Evolutionary conservation across 2,329 filamentous ascomycete species (phyloP), one percentile per base, ranked within the genome.

Genomic region (Cladobotryum mycophilum): DNA sequence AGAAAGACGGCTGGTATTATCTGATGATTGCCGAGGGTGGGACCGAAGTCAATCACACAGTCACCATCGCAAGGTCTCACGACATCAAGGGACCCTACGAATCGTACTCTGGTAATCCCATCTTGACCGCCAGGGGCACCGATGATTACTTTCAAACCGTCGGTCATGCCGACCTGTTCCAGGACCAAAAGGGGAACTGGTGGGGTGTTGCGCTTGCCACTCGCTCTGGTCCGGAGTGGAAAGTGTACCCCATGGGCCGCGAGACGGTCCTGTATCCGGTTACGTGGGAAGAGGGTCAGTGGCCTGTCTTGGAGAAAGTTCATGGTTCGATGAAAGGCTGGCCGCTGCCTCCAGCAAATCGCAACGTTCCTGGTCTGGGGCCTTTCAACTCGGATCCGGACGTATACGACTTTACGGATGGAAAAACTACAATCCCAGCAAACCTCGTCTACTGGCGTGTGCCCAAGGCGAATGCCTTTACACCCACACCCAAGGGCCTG

Each of bases 41-140:
- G 4, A 84, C 81, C 0, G 81, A 75, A 5, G 81, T 79, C 53
- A 72, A 76, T 0, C 83, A 86, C 57, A 76, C 80, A 3, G 78
- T 76, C 58, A 85, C 81, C 25, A 72, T 86, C 3, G 67, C 82
- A 53, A 70, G 78, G 47, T 70, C 74, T 5, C 60, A 70, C 48
- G 57, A 75, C 61, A 62, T 82, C 51, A 79, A 79, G 70, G 83
- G 83, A 0, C 82, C 82, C 0, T 87, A 84, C 64, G 78, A 83
- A 57, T 63, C 73, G 1, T 80, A 82, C 36, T 80, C 81, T 0
- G 65, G 77, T 43, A 79, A 81, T 49, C 71, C 81, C 42, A 71
- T 86, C 40, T 66, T 84, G 42, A 78, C 76, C 0, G 72, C 75
- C 34, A 78, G 76, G 58, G 71, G 79, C 49, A 58, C 76, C 0